These are phyloP conservation scores for Besnoitia besnoiti DNA, from an alignment of 169 alveolate species.

Conservation along the genomic window DNA sequence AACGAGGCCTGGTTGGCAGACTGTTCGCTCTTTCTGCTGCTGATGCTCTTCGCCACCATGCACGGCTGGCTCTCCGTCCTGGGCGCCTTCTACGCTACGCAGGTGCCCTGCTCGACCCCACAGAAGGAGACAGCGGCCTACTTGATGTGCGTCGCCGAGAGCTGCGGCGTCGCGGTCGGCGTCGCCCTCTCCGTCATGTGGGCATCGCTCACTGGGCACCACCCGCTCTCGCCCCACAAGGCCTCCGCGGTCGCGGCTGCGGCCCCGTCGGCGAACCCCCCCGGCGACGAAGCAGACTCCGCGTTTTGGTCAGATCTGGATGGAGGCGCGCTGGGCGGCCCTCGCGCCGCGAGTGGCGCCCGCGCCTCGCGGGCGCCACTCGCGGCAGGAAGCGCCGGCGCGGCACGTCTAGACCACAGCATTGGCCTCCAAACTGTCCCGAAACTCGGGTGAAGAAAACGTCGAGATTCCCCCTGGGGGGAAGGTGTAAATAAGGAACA, in stretches of 20 bases:
- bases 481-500: too few species aligned
- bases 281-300: too few species aligned
- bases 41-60: constrained; percentile 37
- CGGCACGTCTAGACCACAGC: background rate
- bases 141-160: constrained; percentile 47
- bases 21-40: constrained; percentile 22
- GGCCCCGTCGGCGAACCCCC: background rate
- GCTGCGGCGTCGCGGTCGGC: constrained; percentile 53
- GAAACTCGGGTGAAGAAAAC: background rate
- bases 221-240: constrained; percentile 34
- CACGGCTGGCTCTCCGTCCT: constrained; percentile 55
- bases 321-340: background rate
- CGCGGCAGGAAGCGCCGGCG: background rate
- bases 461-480: background rate
- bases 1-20: background rate
- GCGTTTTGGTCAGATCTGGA: too few species aligned
- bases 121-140: constrained; percentile 50
- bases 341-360: background rate
- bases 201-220: background rate
- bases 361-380: too few species aligned
- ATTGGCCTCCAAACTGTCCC: background rate
- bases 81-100: constrained; percentile 46
- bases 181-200: constrained; percentile 40
- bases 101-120: constrained; percentile 7
- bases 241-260: background rate